Percentiles rank a stretch among this genome's conserved stretches.
Evolutionary conservation across 805 yeast genomes (phyloP).

Genomic region (Spathaspora passalidarum): DNA sequence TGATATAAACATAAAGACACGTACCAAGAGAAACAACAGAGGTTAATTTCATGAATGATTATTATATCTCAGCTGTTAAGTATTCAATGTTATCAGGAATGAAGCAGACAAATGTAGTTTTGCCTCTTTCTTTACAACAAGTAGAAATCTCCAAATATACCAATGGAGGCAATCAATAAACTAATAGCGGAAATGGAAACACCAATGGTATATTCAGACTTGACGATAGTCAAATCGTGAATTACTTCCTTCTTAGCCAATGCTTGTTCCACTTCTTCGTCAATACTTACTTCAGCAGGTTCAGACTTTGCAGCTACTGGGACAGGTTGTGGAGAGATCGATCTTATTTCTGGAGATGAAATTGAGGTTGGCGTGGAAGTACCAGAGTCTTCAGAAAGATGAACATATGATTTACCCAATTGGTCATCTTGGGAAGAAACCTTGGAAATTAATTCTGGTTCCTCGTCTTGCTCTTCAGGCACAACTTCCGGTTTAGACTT

Average conservation of each 20-base stretch:
- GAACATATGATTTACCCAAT: conserved; percentile 40
- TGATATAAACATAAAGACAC: neutral
- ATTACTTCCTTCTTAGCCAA: conserved; percentile 30
- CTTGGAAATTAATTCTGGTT: neutral
- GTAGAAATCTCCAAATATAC: conserved; percentile 53
- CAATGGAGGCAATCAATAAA: conserved; percentile 49
- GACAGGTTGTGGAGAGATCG: conserved; percentile 4
- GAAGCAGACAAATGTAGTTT: neutral
- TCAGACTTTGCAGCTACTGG: conserved; percentile 5
- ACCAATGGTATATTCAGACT: conserved; percentile 37
- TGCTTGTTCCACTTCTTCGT: conserved; percentile 21
- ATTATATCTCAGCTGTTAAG: no score
- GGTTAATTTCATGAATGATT: neutral
- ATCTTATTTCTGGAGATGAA: conserved; percentile 21
- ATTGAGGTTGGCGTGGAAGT: conserved; percentile 28
- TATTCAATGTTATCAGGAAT: no score
- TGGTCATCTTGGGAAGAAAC: conserved; percentile 20
- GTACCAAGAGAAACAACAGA: neutral
- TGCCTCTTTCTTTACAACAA: conserved; percentile 11
- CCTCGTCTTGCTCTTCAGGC: neutral
- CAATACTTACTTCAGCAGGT: conserved; percentile 15
- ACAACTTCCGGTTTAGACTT: neutral
- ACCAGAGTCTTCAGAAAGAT: conserved; percentile 36
- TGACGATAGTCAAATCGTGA: conserved; percentile 25
- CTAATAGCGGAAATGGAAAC: conserved; percentile 43